Evolutionary conservation across 306 rosid genomes (phyloP).

Genomic region (Corylus avellana): DNA sequence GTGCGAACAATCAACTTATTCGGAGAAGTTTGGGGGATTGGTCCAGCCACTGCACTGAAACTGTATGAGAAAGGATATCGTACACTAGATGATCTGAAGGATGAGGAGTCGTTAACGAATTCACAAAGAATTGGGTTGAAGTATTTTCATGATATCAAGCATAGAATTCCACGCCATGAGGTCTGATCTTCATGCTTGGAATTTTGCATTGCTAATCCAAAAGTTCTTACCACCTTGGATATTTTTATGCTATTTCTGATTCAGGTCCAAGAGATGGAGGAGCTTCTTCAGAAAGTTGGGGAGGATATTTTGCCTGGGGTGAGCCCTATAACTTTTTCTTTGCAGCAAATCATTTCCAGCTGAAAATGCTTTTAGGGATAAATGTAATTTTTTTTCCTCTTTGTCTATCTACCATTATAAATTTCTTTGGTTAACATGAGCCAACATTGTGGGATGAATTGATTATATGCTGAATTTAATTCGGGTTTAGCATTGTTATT

Average conservation of each 20-base stretch:
- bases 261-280: conserved; percentile 88
- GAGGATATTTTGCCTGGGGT: conserved; percentile 83
- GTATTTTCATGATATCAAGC: conserved; percentile 83
- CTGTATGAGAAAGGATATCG: conserved; percentile 86
- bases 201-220: conserved; percentile 7
- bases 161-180: conserved; percentile 87
- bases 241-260: conserved; percentile 19
- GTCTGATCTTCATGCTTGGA: conserved; percentile 29
- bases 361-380: background rate
- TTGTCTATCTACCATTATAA: background rate
- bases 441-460: background rate
- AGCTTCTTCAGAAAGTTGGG: conserved; percentile 63
- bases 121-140: conserved; percentile 85
- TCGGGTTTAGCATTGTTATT: conserved; percentile 3
- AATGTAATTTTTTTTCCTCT: background rate
- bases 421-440: background rate
- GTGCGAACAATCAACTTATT: conserved; percentile 78
- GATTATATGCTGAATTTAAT: background rate
- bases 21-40: conserved; percentile 96
- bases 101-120: conserved; percentile 68
- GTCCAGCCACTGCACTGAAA: conserved; percentile 89
- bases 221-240: background rate
- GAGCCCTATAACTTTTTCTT: conserved; percentile 30
- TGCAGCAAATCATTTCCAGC: conserved; percentile 9
- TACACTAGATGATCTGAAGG: conserved; percentile 69